Evolutionary conservation across 805 yeast species (phyloP), one percentile per base, ranked within the genome.

Genomic region (Ogataea zsoltii): DNA sequence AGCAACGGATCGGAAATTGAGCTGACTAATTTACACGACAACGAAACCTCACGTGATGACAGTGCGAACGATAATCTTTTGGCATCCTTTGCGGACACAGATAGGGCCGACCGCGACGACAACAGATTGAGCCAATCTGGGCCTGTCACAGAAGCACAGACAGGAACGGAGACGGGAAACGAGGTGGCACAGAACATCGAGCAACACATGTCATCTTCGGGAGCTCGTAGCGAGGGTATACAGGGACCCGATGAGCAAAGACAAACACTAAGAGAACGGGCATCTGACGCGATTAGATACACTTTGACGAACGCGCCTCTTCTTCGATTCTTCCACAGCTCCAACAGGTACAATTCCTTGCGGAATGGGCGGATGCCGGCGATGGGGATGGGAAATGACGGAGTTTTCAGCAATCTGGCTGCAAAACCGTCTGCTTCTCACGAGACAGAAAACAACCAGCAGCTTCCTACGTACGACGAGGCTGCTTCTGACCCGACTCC

Each of bases 401-500:
- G 98, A 10, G 99, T 94, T 3, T 94, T 94, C 66, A 82, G 94
- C 41, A 94, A 94, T 65, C 65, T 94, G 56, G 79, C 87, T 56
- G 98, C 98, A 2, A 92, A 91, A 60, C 97, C 97, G 4, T 48
- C 62, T 6, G 56, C 50, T 0, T 17, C 38, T 3, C 42, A 46
- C 2, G 92, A 84, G 38, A 61, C 76, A 0, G 60, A 64, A 14
- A 61, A 62, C 33, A 65, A 70, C 10, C 91, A 85, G 48, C 84
- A 88, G 32, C 77, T 81, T 16, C 98, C 98, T 3, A 75, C 96
- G 0, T 94, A 94, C 67, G 97, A 88, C 45, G 98, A 91, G 61
- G 98, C 96, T 0, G 88, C 96, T 0, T 85, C 89, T 3, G 99
- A 94, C 62, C 79, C 94, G 13, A 82, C 95, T 0, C 99, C 99